Conservation (phyloP, 495 filamentous ascomycete species). For the Ascodesmis nigricans region DNA sequence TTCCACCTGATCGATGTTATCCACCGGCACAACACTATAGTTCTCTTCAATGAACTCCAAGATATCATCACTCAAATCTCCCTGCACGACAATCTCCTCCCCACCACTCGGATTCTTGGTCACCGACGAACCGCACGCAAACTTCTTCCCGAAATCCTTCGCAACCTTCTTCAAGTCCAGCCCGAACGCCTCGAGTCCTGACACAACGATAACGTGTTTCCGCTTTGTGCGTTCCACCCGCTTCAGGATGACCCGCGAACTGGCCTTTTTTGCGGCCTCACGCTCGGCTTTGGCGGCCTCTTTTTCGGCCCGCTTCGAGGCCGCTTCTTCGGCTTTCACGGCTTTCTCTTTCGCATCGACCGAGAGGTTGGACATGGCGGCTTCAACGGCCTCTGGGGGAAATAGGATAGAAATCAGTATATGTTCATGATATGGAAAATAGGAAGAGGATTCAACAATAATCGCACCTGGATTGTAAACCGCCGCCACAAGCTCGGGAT, state of each 20-base stretch:
- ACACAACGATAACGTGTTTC: constrained; percentile 83
- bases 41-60: constrained; percentile 72
- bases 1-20: constrained; percentile 69
- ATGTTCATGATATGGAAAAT: not conserved
- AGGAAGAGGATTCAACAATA: not conserved
- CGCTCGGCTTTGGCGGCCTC: constrained; percentile 81
- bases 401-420: not conserved
- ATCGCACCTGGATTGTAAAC: constrained; percentile 62
- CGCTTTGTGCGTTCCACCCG: constrained; percentile 94
- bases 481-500: constrained; percentile 47
- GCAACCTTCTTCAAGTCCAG: constrained; percentile 82
- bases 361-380: constrained; percentile 63
- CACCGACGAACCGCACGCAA: constrained; percentile 82
- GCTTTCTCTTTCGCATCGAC: constrained; percentile 77
- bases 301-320: constrained; percentile 77
- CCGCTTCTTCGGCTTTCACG: constrained; percentile 18
- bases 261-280: constrained; percentile 48
- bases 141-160: constrained; percentile 76
- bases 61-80: constrained; percentile 87
- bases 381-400: constrained; percentile 49
- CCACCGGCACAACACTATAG: constrained; percentile 64
- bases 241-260: constrained; percentile 73
- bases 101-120: constrained; percentile 60
- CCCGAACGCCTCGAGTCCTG: constrained; percentile 70
- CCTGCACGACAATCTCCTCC: constrained; percentile 96